Evolutionary conservation across 192 early-diverging fungal species (phyloP).

Genomic region (Diversispora epigaea): DNA sequence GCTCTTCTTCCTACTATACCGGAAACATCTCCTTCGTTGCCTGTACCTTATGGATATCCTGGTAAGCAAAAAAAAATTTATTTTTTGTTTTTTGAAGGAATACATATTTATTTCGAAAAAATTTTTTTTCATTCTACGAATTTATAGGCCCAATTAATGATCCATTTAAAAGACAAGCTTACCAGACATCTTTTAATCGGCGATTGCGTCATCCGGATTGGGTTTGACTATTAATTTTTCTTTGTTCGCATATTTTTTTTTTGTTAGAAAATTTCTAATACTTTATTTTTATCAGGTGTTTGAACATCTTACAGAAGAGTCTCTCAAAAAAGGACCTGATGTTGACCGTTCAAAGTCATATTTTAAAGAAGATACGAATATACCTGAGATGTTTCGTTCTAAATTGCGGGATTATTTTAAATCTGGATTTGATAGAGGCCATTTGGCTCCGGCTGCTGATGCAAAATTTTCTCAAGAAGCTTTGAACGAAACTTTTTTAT

Average conservation of each 20-base stretch:
- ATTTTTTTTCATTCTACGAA: too few species aligned
- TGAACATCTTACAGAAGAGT: slow-evolving; percentile 65
- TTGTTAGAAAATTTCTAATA: not conserved
- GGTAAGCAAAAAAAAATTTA: too few species aligned
- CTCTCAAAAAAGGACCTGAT: slow-evolving; percentile 56
- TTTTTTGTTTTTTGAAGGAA: too few species aligned
- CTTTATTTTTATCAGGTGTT: slow-evolving; percentile 42
- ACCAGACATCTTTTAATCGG: slow-evolving; percentile 77
- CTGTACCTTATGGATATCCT: too few species aligned
- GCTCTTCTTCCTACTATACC: too few species aligned
- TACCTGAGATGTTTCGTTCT: slow-evolving; percentile 77
- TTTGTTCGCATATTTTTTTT: not conserved
- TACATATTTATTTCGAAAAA: too few species aligned
- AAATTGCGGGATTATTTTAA: slow-evolving; percentile 75
- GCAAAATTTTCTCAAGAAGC: slow-evolving; percentile 66
- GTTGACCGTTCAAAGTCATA: slow-evolving; percentile 65
- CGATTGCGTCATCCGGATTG: slow-evolving; percentile 72
- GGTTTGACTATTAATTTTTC: slow-evolving; percentile 40
- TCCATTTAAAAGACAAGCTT: slow-evolving; percentile 63
- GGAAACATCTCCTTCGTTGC: too few species aligned
- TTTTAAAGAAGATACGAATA: slow-evolving; percentile 75
- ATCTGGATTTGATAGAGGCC: slow-evolving; percentile 87
- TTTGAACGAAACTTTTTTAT: slow-evolving; percentile 85
- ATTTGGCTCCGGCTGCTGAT: slow-evolving; percentile 91
- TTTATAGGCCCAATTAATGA: slow-evolving; percentile 74